phyloP scores from a whole-genome alignment of 331 rosid species.

The Ulmus americana region DNA sequence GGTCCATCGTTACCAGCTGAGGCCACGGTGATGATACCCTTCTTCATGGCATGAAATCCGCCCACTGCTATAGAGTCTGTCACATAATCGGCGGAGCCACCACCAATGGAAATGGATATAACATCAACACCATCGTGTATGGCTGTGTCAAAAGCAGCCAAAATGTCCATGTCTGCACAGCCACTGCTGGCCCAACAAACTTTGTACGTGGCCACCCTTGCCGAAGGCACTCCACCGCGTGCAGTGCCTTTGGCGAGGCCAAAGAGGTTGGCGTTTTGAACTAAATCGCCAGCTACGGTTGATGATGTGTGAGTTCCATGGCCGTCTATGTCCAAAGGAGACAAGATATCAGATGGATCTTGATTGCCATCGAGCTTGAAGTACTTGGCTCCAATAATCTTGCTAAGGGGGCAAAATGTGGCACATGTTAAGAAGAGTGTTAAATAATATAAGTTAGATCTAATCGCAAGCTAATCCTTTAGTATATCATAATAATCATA shows the following conservation, averaged over 20 bases:
- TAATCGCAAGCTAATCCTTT: no score
- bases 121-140: slow-evolving; percentile 81
- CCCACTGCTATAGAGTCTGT: slow-evolving; percentile 57
- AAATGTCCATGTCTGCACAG: slow-evolving; percentile 80
- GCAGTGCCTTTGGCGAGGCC: slow-evolving; percentile 70
- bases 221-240: slow-evolving; percentile 71
- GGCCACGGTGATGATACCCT: slow-evolving; percentile 65
- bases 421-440: not conserved
- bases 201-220: slow-evolving; percentile 76
- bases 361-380: slow-evolving; percentile 58
- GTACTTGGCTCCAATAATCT: slow-evolving; percentile 72
- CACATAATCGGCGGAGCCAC: slow-evolving; percentile 31
- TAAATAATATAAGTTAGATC: no score
- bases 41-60: slow-evolving; percentile 77
- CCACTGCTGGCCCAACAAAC: slow-evolving; percentile 64
- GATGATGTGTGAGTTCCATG: slow-evolving; percentile 91
- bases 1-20: slow-evolving; percentile 89
- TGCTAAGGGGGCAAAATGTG: slow-evolving; percentile 34
- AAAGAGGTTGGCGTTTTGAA: slow-evolving; percentile 57
- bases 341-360: slow-evolving; percentile 47
- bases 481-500: no score
- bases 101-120: slow-evolving; percentile 74
- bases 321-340: slow-evolving; percentile 69
- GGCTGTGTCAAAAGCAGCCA: slow-evolving; percentile 85
- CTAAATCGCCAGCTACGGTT: slow-evolving; percentile 52